Evolutionary conservation across 140 eudicot genomes (phyloP).

Genomic region (Flaveria floridana): DNA sequence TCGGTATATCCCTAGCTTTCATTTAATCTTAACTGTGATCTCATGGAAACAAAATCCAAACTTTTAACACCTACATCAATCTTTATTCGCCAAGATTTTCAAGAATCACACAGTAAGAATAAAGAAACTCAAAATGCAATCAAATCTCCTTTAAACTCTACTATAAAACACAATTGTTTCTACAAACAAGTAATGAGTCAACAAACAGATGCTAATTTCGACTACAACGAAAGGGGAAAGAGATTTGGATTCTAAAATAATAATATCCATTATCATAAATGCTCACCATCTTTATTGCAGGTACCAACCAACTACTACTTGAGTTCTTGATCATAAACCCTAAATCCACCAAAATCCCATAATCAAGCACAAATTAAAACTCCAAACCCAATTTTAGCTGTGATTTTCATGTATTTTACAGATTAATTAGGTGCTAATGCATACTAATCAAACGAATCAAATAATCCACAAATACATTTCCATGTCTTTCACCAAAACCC

Average conservation of each 20-base stretch:
- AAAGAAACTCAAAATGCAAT: not conserved
- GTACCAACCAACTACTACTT: not conserved
- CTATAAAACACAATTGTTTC: not conserved
- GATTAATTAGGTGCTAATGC: not conserved
- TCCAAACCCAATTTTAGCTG: conserved; percentile 11
- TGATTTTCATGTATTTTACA: not conserved
- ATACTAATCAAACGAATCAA: not conserved
- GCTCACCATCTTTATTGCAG: conserved; percentile 2
- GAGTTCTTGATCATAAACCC: conserved; percentile 13
- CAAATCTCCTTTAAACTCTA: not conserved
- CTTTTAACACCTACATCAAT: conserved; percentile 14
- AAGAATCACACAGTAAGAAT: not conserved
- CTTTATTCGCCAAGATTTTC: conserved; percentile 15
- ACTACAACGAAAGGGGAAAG: not conserved
- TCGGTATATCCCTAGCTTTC: conserved; percentile 19
- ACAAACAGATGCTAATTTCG: conserved; percentile 1
- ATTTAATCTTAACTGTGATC: not conserved
- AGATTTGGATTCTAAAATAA: not conserved
- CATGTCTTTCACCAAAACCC: conserved; percentile 16
- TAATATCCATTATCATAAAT: not conserved
- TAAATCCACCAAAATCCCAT: conserved; percentile 24
- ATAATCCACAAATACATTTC: not conserved
- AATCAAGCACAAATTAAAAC: conserved; percentile 11
- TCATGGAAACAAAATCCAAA: not conserved
- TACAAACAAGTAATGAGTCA: not conserved